Evolutionary conservation across 2,329 filamentous ascomycete species (phyloP), one percentile per base, ranked within the genome.

Genomic region (Penicillium crustosum): DNA sequence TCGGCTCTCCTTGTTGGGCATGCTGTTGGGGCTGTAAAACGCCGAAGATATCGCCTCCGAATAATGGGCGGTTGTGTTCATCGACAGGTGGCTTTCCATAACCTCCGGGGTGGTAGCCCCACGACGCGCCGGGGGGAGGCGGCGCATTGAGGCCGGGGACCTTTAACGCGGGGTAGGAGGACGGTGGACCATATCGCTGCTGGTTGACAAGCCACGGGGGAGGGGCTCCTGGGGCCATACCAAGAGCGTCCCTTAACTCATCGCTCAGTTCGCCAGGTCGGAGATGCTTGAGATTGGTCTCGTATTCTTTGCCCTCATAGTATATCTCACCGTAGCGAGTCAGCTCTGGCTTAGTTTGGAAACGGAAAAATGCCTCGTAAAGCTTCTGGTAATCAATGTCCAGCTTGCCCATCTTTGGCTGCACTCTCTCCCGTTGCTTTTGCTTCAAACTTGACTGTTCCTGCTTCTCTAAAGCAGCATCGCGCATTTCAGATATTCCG

Each of bases 301-400:
- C 94, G 71, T 91, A 94, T 73, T 99, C 94, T 75, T 99, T 99
- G 72, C 94, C 94, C 77, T 99, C 94, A 74, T 97, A 97, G 76
- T 99, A 99, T n/a, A 99, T 93, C 75, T 99, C 94, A 41, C 94
- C 94, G 68, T 96, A 99, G 43, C 93, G 86, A 33, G 94, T 97
- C 62, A 99, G 79, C 66, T 92, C 88, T 0, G 94, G 94, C 77
- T 99, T 99, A 41, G 91, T 96, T 78, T 99, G 94, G 73, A 96
- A 95, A 59, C 92, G 86, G 81, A 99, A 99, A 81, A 99, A 99
- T 4, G 94, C 94, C 73, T 97, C 94, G 78, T 97, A 97, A 54
- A 97, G 86, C 75, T 94, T 97, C 72, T 96, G 91, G 75, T 99
- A 99, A 76, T 99, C 94, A 66, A 99, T 97, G 74, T 99, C 94